Evolutionary conservation across 2,329 filamentous ascomycete species (phyloP).

Genomic region (Lachnellula occidentalis): DNA sequence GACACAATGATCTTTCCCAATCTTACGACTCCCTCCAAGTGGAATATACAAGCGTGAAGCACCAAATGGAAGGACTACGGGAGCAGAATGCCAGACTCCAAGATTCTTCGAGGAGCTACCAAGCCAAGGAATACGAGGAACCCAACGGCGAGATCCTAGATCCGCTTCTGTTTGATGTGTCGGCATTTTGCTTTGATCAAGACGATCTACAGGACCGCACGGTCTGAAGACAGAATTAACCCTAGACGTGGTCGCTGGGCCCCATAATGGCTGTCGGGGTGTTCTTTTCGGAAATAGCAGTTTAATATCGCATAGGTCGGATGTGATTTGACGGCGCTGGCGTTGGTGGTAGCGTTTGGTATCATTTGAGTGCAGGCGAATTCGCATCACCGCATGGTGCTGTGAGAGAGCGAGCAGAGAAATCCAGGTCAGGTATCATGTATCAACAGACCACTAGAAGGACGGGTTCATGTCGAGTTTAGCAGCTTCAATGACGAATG

Average conservation of each 20-base stretch:
- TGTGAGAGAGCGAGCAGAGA: background rate
- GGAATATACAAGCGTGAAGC: conserved; percentile 29
- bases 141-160: conserved; percentile 25
- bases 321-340: background rate
- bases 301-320: background rate
- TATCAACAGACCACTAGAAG: too few relatives aligned
- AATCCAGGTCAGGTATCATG: too few relatives aligned
- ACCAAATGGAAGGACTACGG: conserved; percentile 27
- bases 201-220: conserved; percentile 15
- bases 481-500: too few relatives aligned
- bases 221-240: background rate
- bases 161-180: conserved; percentile 30
- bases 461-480: background rate
- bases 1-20: conserved; percentile 49
- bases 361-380: background rate
- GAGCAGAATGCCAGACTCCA: conserved; percentile 18
- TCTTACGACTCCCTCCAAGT: conserved; percentile 47
- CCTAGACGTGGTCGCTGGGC: background rate
- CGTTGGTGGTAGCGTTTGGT: background rate
- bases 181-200: conserved; percentile 29
- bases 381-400: background rate
- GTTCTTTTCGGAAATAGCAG: background rate
- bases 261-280: background rate
- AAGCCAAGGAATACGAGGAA: conserved; percentile 20
- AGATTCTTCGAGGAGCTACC: conserved; percentile 9